Percentiles rank a stretch among this genome's conserved stretches.
These are phyloP conservation scores for Daldinia decipiens DNA, from an alignment of 495 filamentous ascomycete genomes.

Conservation along the genomic window DNA sequence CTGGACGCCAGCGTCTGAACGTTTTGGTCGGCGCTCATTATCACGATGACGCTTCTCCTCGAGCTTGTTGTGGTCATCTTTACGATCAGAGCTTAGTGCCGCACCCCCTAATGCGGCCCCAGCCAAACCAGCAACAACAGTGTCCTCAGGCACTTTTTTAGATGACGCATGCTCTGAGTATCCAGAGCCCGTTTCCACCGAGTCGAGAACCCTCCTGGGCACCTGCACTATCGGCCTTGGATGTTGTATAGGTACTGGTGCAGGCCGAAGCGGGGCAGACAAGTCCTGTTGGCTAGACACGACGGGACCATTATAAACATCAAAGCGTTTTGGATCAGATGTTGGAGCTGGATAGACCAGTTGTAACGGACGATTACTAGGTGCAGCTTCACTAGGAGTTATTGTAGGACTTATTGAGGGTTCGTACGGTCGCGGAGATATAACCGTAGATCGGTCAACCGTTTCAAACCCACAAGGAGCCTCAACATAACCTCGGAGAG, in stretches of 20 bases:
- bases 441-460: constrained; percentile 39
- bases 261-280: constrained; percentile 43
- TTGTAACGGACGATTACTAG: constrained; percentile 50
- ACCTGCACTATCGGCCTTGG: constrained; percentile 57
- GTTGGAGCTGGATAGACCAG: constrained; percentile 64
- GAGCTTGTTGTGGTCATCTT: constrained; percentile 39
- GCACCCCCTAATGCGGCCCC: constrained; percentile 59
- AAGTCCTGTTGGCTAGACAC: constrained; percentile 51
- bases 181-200: constrained; percentile 47
- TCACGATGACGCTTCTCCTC: constrained; percentile 42
- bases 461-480: constrained; percentile 62
- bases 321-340: constrained; percentile 68
- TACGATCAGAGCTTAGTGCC: constrained; percentile 51
- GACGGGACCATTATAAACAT: constrained; percentile 61
- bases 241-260: constrained; percentile 57
- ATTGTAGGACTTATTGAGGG: constrained; percentile 34
- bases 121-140: constrained; percentile 61
- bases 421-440: constrained; percentile 29
- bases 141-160: constrained; percentile 52
- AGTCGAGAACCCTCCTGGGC: constrained; percentile 55
- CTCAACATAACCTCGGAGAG: constrained; percentile 60
- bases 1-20: constrained; percentile 32
- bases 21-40: constrained; percentile 27
- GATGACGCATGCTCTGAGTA: constrained; percentile 49
- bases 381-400: constrained; percentile 40